Percentiles rank a stretch among this genome's conserved stretches.
phyloP scores from a whole-genome alignment of 345 rosid species.

The Linum usitatissimum region DNA sequence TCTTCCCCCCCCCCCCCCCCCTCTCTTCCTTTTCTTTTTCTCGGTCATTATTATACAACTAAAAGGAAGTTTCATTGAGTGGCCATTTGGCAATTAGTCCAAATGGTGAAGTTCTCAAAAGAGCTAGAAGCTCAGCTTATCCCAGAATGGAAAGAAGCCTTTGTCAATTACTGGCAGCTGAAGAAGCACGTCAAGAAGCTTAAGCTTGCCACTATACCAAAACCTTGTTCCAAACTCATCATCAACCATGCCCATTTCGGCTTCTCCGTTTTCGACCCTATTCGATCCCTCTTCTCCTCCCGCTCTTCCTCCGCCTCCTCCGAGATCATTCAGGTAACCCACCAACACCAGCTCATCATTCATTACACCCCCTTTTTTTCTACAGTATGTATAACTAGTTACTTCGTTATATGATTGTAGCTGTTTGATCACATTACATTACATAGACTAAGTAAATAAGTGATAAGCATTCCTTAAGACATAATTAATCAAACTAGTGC shows the following conservation, averaged over 20 bases:
- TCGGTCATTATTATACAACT: neutral
- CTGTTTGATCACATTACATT: too few species aligned
- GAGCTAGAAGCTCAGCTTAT: conserved; percentile 94
- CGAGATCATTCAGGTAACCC: conserved; percentile 53
- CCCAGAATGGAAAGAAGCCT: conserved; percentile 97
- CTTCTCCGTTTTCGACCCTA: conserved; percentile 45
- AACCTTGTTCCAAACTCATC: conserved; percentile 22
- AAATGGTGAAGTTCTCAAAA: conserved; percentile 96
- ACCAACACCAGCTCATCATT: neutral
- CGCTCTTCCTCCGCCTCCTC: conserved; percentile 13
- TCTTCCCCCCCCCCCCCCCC: too few species aligned
- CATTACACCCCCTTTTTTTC: too few species aligned
- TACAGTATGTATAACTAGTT: too few species aligned
- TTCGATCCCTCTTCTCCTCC: conserved; percentile 33
- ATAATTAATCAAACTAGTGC: too few species aligned
- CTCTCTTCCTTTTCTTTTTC: too few species aligned
- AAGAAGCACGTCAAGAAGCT: conserved; percentile 82
- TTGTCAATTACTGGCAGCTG: conserved; percentile 78
- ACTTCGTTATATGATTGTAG: too few species aligned
- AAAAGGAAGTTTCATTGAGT: too few species aligned
- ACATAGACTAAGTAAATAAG: too few species aligned
- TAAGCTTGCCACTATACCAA: conserved; percentile 39
- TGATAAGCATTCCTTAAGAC: too few species aligned
- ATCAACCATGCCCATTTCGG: conserved; percentile 27
- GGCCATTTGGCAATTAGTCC: neutral